These are phyloP conservation scores for Liriodendron chinense DNA, from an alignment of 164 flowering plant genomes.

Conservation along the genomic window DNA sequence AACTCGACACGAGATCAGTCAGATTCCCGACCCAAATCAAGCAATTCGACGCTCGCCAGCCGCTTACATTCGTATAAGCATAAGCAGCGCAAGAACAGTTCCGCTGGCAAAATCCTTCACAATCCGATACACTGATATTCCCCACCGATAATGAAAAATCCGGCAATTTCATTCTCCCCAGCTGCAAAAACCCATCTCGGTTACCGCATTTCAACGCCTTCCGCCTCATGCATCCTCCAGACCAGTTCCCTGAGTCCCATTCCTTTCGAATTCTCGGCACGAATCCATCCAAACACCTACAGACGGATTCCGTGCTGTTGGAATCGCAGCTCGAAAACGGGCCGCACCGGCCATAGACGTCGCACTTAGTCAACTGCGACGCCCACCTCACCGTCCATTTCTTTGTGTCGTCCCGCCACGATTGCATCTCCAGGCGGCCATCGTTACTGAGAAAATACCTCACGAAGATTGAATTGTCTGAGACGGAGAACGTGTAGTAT, in stretches of 20 bases:
- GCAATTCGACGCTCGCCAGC: constrained; percentile 6
- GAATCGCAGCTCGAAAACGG: constrained; percentile 27
- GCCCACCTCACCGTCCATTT: constrained; percentile 2
- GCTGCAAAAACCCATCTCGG: constrained; percentile 3
- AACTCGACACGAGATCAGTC: background rate
- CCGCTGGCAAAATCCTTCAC: background rate
- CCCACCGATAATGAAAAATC: constrained; percentile 12
- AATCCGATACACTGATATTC: background rate
- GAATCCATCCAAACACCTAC: constrained; percentile 40
- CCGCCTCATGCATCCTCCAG: constrained; percentile 10
- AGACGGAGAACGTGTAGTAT: background rate
- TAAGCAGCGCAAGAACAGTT: constrained; percentile 10
- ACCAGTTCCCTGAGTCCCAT: constrained; percentile 18
- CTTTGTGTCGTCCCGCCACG: constrained; percentile 13
- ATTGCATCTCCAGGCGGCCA: background rate
- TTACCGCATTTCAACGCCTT: background rate
- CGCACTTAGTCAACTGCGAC: constrained; percentile 16
- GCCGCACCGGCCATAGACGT: constrained; percentile 35
- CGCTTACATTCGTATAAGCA: constrained; percentile 4
- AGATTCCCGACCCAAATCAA: constrained; percentile 7
- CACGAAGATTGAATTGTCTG: background rate
- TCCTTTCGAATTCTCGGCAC: constrained; percentile 21
- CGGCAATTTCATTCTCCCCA: constrained; percentile 29
- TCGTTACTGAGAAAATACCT: background rate
- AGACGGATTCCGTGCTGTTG: constrained; percentile 14